phyloP scores from a whole-genome alignment of 352 stramenopile species.

The Phytophthora ohioensis region DNA sequence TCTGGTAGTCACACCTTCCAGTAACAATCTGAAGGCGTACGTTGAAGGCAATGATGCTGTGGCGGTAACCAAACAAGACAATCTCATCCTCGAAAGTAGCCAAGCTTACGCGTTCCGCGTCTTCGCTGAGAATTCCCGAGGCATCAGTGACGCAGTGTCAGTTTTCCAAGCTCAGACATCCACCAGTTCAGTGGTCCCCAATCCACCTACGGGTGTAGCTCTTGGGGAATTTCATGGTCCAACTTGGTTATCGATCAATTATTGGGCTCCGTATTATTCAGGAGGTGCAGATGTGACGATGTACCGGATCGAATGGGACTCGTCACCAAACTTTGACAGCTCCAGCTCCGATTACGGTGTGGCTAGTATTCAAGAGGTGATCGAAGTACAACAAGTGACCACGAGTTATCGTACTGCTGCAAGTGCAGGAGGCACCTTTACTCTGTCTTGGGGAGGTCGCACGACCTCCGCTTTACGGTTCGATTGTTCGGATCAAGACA shows the following conservation, averaged over 20 bases:
- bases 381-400: slow-evolving; percentile 93
- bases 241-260: slow-evolving; percentile 85
- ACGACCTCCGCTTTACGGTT: slow-evolving; percentile 69
- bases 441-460: slow-evolving; percentile 91
- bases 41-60: slow-evolving; percentile 62
- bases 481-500: slow-evolving; percentile 70
- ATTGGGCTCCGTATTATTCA: slow-evolving; percentile 84
- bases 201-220: slow-evolving; percentile 72
- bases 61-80: slow-evolving; percentile 54
- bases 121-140: slow-evolving; percentile 66
- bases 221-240: slow-evolving; percentile 82
- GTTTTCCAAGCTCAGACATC: slow-evolving; percentile 52
- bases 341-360: slow-evolving; percentile 85
- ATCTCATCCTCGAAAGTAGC: slow-evolving; percentile 62
- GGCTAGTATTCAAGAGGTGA: slow-evolving; percentile 85
- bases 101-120: slow-evolving; percentile 62
- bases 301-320: slow-evolving; percentile 95
- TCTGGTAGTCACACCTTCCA: slow-evolving; percentile 36
- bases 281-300: slow-evolving; percentile 91
- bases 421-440: slow-evolving; percentile 89
- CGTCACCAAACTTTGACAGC: slow-evolving; percentile 81
- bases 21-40: slow-evolving; percentile 30
- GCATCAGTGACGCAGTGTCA: slow-evolving; percentile 53
- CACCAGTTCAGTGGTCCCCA: slow-evolving; percentile 72
- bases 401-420: slow-evolving; percentile 71